These are phyloP conservation scores for Erodium moschatum DNA, from an alignment of 441 rosid genomes.

Conservation along the genomic window DNA sequence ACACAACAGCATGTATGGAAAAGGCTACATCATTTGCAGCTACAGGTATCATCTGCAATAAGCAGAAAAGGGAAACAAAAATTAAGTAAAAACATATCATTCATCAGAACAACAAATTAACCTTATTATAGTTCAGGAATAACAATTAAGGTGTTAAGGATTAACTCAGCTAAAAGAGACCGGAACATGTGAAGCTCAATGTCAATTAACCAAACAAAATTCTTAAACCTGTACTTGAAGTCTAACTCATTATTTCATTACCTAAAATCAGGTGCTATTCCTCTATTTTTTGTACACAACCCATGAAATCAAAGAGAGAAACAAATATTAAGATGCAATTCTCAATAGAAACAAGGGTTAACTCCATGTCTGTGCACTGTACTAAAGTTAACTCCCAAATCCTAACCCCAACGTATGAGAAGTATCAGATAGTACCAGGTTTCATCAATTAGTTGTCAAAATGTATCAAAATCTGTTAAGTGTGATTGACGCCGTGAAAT, in stretches of 20 bases:
- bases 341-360: too few species aligned
- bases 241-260: too few species aligned
- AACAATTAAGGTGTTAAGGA: neutral
- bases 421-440: too few species aligned
- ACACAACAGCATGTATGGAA: slow-evolving; percentile 74
- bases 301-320: neutral
- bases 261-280: too few species aligned
- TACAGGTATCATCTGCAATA: slow-evolving; percentile 84
- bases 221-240: neutral
- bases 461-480: too few species aligned
- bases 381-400: too few species aligned
- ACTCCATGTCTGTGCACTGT: too few species aligned
- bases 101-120: neutral
- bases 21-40: slow-evolving; percentile 95
- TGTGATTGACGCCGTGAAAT: too few species aligned
- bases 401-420: too few species aligned
- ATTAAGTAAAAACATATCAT: neutral
- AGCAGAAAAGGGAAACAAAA: slow-evolving; percentile 8
- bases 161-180: neutral
- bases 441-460: too few species aligned
- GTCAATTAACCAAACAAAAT: neutral
- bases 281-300: neutral
- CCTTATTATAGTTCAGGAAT: neutral
- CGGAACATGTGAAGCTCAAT: neutral
- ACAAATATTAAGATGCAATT: neutral